These are phyloP conservation scores for Pythium sukuiense DNA, from an alignment of 352 stramenopile genomes.

Conservation along the genomic window DNA sequence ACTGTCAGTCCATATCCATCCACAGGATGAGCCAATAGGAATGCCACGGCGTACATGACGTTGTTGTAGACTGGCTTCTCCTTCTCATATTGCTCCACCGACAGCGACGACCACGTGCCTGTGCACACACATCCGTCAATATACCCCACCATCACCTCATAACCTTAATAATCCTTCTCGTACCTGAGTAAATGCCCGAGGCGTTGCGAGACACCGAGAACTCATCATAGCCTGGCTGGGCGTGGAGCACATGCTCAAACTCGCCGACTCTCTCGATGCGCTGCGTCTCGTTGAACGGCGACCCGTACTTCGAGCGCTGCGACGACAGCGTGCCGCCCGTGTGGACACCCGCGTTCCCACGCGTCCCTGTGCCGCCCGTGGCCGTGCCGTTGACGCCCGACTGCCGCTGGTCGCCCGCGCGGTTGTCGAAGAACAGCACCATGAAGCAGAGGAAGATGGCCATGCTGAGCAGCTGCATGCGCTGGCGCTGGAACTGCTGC, in stretches of 20 bases:
- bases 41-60: conserved; percentile 44
- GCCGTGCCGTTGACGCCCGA: conserved; percentile 13
- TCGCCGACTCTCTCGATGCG: conserved; percentile 46
- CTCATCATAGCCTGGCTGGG: conserved; percentile 47
- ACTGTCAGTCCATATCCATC: background rate
- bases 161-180: background rate
- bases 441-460: conserved; percentile 88
- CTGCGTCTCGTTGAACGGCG: conserved; percentile 67
- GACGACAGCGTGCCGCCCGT: conserved; percentile 1
- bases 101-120: conserved; percentile 64
- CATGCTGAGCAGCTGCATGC: conserved; percentile 87
- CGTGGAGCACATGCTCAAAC: conserved; percentile 49
- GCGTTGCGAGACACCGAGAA: conserved; percentile 53
- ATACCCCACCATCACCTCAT: background rate
- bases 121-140: background rate
- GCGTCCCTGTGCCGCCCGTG: conserved; percentile 38
- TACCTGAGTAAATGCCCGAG: conserved; percentile 79
- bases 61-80: conserved; percentile 58
- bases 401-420: conserved; percentile 43
- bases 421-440: conserved; percentile 85
- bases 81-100: conserved; percentile 56
- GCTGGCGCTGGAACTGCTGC: conserved; percentile 87
- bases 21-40: background rate
- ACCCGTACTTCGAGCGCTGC: conserved; percentile 12
- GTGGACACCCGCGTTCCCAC: background rate